Conservation (phyloP, 441 rosid species). For the Eutrema salsugineum region DNA sequence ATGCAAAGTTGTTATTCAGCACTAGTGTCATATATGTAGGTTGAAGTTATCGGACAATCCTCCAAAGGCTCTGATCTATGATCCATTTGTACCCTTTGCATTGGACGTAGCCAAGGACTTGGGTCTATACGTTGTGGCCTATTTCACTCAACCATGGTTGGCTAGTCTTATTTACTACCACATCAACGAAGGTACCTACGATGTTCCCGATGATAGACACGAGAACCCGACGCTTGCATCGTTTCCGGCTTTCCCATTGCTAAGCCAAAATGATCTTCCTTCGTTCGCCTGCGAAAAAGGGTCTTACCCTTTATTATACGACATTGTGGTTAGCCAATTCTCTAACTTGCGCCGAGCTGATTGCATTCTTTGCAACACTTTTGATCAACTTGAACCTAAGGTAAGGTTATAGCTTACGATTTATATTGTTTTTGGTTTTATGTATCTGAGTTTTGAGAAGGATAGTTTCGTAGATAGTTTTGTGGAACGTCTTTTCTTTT, state of each 20-base stretch:
- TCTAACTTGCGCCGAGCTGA: conserved; percentile 38
- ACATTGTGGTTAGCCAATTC: conserved; percentile 30
- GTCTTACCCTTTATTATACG: conserved; percentile 24
- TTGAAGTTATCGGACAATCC: conserved; percentile 25
- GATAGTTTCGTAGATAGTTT: neutral
- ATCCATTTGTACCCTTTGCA: conserved; percentile 38
- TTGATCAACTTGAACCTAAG: conserved; percentile 44
- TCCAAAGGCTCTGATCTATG: conserved; percentile 39
- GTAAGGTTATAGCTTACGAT: conserved; percentile 24
- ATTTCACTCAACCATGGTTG: conserved; percentile 46
- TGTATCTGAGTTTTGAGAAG: neutral
- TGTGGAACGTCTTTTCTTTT: neutral
- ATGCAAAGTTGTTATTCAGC: neutral
- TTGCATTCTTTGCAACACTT: conserved; percentile 48
- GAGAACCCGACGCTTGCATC: conserved; percentile 25
- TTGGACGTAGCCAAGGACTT: conserved; percentile 35
- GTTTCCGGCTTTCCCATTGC: conserved; percentile 39
- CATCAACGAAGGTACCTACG: conserved; percentile 37
- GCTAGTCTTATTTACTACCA: conserved; percentile 43
- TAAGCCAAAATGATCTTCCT: conserved; percentile 38
- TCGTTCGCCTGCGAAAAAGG: conserved; percentile 34
- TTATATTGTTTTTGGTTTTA: neutral
- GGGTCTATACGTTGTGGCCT: conserved; percentile 28
- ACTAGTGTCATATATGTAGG: neutral
- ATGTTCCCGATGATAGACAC: conserved; percentile 26